A percentile compares a stretch with the other conserved stretches of the same genome.
phyloP scores from a whole-genome alignment of 768 basidiomycete genomes.

The Amanita rubescens region DNA sequence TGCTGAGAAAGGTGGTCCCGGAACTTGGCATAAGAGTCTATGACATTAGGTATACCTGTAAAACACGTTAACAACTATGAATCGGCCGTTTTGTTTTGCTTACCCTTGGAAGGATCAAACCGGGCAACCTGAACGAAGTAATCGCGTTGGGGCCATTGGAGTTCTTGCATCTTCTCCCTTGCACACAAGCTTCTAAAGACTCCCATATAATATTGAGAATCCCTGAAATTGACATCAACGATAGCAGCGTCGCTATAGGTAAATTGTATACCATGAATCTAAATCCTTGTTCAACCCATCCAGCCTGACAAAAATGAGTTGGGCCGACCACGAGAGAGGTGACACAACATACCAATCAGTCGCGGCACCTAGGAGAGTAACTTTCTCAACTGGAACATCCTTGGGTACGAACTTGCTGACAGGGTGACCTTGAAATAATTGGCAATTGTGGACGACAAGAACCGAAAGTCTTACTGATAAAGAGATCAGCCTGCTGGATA shows the following conservation, averaged over 20 bases:
- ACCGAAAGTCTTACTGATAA: conserved; percentile 55
- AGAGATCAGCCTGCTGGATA: conserved; percentile 83
- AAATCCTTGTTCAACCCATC: conserved; percentile 95
- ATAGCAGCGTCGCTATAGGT: background rate
- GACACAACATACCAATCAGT: conserved; percentile 66
- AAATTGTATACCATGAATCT: conserved; percentile 38
- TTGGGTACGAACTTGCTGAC: conserved; percentile 91
- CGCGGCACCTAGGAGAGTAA: conserved; percentile 72
- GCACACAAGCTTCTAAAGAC: conserved; percentile 73
- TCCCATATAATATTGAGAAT: conserved; percentile 84
- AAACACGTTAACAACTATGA: background rate
- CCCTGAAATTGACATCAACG: conserved; percentile 29
- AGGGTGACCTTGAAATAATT: conserved; percentile 52
- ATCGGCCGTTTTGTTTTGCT: background rate
- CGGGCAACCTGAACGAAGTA: conserved; percentile 92
- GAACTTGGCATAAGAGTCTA: conserved; percentile 85
- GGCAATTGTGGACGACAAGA: background rate
- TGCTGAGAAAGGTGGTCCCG: conserved; percentile 51
- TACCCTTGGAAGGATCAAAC: conserved; percentile 74
- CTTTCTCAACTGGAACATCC: conserved; percentile 66
- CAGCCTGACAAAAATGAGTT: conserved; percentile 39
- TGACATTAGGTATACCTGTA: conserved; percentile 75
- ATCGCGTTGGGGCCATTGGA: conserved; percentile 73
- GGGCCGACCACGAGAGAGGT: background rate
- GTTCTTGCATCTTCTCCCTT: conserved; percentile 75